Conservation (phyloP, 169 alveolate species). For the Neospora caninum region DNA sequence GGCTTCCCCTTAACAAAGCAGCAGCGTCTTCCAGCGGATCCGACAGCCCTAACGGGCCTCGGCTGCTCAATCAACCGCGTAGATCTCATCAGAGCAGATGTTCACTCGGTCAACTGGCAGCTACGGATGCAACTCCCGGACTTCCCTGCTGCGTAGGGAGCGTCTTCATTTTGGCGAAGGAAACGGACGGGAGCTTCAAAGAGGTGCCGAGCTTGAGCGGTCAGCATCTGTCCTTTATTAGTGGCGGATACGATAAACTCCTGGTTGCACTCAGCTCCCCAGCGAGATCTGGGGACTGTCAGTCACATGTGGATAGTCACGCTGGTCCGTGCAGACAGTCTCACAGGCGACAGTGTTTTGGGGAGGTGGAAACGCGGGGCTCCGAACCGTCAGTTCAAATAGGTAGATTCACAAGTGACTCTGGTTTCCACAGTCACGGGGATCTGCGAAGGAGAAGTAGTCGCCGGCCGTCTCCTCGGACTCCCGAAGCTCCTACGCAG, state of each 20-base stretch:
- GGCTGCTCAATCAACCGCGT: not conserved
- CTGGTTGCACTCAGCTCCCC: constrained; percentile 6
- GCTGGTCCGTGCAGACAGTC: no score
- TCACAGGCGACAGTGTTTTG: no score
- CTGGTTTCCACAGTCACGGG: no score
- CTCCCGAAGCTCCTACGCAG: no score
- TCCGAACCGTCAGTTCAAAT: no score
- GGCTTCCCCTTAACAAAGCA: no score
- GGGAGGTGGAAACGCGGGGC: no score
- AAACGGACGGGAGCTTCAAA: constrained; percentile 2
- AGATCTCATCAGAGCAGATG: not conserved
- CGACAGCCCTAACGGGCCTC: not conserved
- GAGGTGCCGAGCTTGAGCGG: not conserved
- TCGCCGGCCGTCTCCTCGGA: no score
- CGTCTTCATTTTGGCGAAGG: constrained; percentile 26
- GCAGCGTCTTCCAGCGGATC: not conserved
- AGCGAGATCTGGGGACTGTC: not conserved
- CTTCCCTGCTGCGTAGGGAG: constrained; percentile 20
- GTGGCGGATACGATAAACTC: not conserved
- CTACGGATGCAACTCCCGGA: not conserved
- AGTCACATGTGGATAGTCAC: no score
- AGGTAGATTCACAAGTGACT: no score
- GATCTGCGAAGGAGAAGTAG: no score
- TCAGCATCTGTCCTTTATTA: not conserved
- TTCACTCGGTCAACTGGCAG: not conserved